phyloP scores from a whole-genome alignment of 306 rosid species.

The Malus sieversii region DNA sequence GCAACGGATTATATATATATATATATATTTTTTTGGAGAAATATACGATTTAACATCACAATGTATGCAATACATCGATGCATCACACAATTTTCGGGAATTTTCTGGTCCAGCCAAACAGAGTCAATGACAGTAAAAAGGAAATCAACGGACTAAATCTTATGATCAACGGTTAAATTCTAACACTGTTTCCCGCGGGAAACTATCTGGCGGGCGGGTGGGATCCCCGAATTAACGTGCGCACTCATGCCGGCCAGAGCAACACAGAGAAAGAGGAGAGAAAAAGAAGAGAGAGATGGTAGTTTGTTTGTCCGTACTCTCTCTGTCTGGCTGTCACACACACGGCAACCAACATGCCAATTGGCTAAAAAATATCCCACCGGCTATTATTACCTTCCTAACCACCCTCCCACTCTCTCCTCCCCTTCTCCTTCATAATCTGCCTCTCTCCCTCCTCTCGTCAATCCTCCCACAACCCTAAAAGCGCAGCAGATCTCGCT shows the following conservation, averaged over 20 bases:
- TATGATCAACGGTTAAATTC: not conserved
- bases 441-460: not conserved
- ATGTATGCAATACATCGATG: no score
- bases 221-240: not conserved
- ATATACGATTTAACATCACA: no score
- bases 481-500: not conserved
- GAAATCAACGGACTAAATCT: not conserved
- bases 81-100: not conserved
- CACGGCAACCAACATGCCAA: not conserved
- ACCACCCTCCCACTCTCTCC: slow-evolving; percentile 31
- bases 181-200: not conserved
- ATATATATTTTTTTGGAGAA: no score
- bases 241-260: not conserved
- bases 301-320: not conserved
- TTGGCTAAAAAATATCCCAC: slow-evolving; percentile 37
- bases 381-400: slow-evolving; percentile 45
- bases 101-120: not conserved
- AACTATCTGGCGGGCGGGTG: not conserved
- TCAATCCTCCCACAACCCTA: not conserved
- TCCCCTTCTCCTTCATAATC: not conserved
- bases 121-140: not conserved
- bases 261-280: not conserved
- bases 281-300: not conserved
- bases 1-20: no score
- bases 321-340: slow-evolving; percentile 22